Percentiles rank a stretch among this genome's conserved stretches.
Conservation (phyloP, 129 eudicot genomes). For the Ambrosia artemisiifolia region DNA sequence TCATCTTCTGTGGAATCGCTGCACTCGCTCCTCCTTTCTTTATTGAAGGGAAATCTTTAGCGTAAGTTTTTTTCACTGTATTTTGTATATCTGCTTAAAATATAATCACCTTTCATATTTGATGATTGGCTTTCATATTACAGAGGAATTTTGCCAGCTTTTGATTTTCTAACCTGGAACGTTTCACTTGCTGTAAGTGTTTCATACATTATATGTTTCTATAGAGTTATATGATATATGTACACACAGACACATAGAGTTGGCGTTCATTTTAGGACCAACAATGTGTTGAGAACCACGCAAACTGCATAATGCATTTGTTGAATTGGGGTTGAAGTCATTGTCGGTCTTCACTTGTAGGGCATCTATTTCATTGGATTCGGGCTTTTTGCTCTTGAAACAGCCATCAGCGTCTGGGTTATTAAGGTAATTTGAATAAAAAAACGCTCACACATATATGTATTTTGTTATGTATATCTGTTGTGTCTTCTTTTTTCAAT, state of each 20-base stretch:
- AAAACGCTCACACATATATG: neutral
- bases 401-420: constrained; percentile 89
- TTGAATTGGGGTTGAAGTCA: neutral
- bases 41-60: constrained; percentile 67
- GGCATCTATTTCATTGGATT: constrained; percentile 76
- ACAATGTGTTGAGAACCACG: no score
- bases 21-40: constrained; percentile 85
- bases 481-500: neutral
- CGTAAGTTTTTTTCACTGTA: constrained; percentile 44
- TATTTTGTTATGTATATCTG: neutral
- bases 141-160: constrained; percentile 90
- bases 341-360: constrained; percentile 34
- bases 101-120: neutral
- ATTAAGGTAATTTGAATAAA: constrained; percentile 56
- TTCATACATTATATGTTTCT: neutral
- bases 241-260: neutral
- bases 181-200: constrained; percentile 65
- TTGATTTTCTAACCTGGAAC: constrained; percentile 48
- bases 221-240: neutral
- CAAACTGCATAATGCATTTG: neutral
- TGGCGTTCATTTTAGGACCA: no score
- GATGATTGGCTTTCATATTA: constrained; percentile 12
- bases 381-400: constrained; percentile 60
- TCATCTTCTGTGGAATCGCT: constrained; percentile 64
- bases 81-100: neutral